phyloP scores from a whole-genome alignment of 2,329 filamentous ascomycete genomes.

The Penicillium olsonii region DNA sequence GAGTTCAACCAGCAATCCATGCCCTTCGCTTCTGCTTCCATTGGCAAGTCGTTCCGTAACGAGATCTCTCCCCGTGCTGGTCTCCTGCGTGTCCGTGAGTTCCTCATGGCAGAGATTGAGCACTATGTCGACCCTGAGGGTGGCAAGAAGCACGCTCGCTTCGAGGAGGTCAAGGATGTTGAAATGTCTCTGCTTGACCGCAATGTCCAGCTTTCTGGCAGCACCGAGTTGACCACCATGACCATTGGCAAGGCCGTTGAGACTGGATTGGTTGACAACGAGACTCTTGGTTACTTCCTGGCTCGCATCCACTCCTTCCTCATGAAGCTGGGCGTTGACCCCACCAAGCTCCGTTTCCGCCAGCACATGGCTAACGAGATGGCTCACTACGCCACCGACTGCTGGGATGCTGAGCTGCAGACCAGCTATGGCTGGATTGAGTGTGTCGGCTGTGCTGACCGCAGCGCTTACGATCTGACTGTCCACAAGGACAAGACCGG shows the following conservation, averaged over 20 bases:
- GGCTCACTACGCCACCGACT: conserved; percentile 95
- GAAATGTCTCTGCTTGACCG: conserved; percentile 84
- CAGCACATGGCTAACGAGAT: conserved; percentile 93
- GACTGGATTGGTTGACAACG: conserved; percentile 84
- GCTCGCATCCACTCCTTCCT: conserved; percentile 92
- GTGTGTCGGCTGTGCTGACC: conserved; percentile 94
- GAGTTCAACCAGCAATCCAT: conserved; percentile 95
- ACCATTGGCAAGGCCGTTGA: conserved; percentile 84
- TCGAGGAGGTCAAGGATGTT: conserved; percentile 79
- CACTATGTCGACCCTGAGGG: conserved; percentile 94
- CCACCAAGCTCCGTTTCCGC: conserved; percentile 86
- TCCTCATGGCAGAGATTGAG: conserved; percentile 98
- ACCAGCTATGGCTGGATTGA: conserved; percentile 97
- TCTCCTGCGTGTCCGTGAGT: conserved; percentile 91
- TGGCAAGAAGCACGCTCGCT: conserved; percentile 91
- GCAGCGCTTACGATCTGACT: conserved; percentile 89
- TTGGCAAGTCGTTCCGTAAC: conserved; percentile 97
- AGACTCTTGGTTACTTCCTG: conserved; percentile 97
- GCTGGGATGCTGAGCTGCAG: conserved; percentile 93
- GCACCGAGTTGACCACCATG: conserved; percentile 72
- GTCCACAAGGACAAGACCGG: conserved; percentile 94
- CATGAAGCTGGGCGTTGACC: conserved; percentile 81
- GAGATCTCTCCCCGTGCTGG: conserved; percentile 94
- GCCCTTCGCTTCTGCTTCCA: conserved; percentile 95
- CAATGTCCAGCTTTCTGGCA: conserved; percentile 80